Base-by-base conservation (phyloP, 495 filamentous ascomycete genomes). In the Neurospora cerealis region DNA sequence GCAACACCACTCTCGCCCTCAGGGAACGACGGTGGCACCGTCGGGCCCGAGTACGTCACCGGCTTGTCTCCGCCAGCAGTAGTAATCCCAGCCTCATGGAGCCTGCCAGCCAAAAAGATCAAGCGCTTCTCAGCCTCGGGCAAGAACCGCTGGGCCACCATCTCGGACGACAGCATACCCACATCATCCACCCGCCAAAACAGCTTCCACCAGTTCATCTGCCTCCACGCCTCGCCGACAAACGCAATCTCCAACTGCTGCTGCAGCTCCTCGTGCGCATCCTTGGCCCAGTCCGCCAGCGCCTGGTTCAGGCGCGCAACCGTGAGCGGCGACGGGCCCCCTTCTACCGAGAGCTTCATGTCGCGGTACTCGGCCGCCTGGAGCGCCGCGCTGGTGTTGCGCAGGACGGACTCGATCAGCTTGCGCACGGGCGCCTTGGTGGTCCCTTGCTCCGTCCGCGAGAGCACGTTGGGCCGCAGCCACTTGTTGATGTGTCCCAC, bases 171-270 rank as follows among this genome's bases (percentile, higher is more conserved):
- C 69, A 96, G 89, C 86, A 93, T 91, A 38, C 87, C 86, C 46
- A 99, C 93, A 76, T 98, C 95, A 80, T 98, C 96, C 66, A 93
- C 93, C 15, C 92, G 90, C 93, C 94, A 98, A 78, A 97, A 91
- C 15, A 99, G 88, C 79, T 96, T 97, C 93, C 93, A 98, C 96
- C 95, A 99, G 11, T 88, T 86, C 2, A 97, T 84, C 21, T 89
- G 90, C 3, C 86, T 85, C 95, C 95, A 98, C 36, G 87, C 81
- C 46, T 83, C 85, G 44, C 88, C 89, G 15, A 87, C 80, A 76
- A 97, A 95, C 5, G 92, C 93, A 40, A 84, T 80, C 72, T 93
- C 91, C 2, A 98, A 89, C 40, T 91, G 87, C 74, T 90, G 85
- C 69, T 92, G 91, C 6, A 98, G 88, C 78, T 99, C 95, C 1